Percentiles rank a stretch among this genome's conserved stretches.
These are phyloP conservation scores for Russula dissimulans DNA, from an alignment of 768 basidiomycete genomes.

Conservation along the genomic window DNA sequence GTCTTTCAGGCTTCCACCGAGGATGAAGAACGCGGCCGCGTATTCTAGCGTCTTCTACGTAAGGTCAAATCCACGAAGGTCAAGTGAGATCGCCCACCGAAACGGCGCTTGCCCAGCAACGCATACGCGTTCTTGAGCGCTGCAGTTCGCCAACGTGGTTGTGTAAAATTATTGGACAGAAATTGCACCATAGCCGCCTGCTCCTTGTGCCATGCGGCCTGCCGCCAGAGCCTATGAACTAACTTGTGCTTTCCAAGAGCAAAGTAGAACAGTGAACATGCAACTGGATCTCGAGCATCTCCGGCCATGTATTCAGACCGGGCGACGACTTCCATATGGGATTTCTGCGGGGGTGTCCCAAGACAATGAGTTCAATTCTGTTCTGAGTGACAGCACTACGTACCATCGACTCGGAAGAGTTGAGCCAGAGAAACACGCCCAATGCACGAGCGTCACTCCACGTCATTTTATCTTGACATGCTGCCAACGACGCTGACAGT, in stretches of 20 bases:
- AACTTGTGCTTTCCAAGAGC: constrained; percentile 87
- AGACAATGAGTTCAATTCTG: background rate
- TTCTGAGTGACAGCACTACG: constrained; percentile 21
- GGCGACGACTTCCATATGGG: constrained; percentile 80
- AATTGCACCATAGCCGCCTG: constrained; percentile 87
- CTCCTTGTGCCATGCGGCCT: constrained; percentile 89
- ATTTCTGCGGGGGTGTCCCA: constrained; percentile 38
- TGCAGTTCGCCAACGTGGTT: constrained; percentile 81
- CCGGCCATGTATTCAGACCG: constrained; percentile 88
- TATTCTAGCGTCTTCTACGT: constrained; percentile 51
- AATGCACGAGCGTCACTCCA: constrained; percentile 85
- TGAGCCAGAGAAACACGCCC: constrained; percentile 85
- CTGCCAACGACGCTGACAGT: constrained; percentile 54
- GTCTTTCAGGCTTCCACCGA: constrained; percentile 82
- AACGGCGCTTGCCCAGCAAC: constrained; percentile 81
- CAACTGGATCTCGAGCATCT: constrained; percentile 79
- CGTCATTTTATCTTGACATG: constrained; percentile 77
- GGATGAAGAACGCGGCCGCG: constrained; percentile 96
- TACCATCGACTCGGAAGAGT: constrained; percentile 70
- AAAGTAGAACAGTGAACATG: constrained; percentile 89
- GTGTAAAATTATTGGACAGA: constrained; percentile 78
- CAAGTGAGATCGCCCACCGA: constrained; percentile 48
- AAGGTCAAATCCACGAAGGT: background rate
- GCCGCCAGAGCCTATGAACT: constrained; percentile 92
- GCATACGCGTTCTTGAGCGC: constrained; percentile 96